Evolutionary conservation across 2,329 filamentous ascomycete genomes (phyloP), one percentile per base, ranked within the genome.

Genomic region (Fusarium musae): DNA sequence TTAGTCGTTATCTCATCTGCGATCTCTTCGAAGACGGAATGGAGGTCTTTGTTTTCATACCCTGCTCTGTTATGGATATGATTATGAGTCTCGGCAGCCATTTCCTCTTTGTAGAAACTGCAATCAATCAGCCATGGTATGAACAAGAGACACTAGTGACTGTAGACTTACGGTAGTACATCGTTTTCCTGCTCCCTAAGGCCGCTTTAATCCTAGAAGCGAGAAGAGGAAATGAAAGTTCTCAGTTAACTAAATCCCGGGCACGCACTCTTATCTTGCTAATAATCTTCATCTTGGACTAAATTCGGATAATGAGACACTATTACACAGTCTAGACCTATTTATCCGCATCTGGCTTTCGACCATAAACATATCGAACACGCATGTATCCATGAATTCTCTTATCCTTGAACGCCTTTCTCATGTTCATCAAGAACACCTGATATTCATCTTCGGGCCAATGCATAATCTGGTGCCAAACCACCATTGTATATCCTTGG

Each of bases 401-500:
- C 28, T 52, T 67, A n/a, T 49, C 46, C 17, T 50, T 70, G 10
- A 70, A 42, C 0, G 58, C 63, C 32, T 63, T 63, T 11, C 67
- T 59, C 47, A 70, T 49, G 7, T 62, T 40, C 53, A 63, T 46
- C 10, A 70, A 19, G 16, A 70, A 70, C 0, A 63, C 30, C 16
- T 67, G 63, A 11, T 70, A 67, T 11, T 70, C 67, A 11, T 70
- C 63, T 9, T 59, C 19, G 1, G 59, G 53, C 63, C 67, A 63
- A 2, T 50, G 37, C 40, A 70, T 46, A 21, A 67, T 57, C 13
- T 54, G 36, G 1, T 67, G 53, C 63, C 63, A 70, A 16, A 67
- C n/a, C 19, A 63, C n/a, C n/a, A 69, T 44, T 2, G 63, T 70
- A 15, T 70, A 67, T 36, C 67, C 67, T 70, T 32, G 0, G 23